phyloP scores from a whole-genome alignment of 176 grass and related monocot genomes.

The Calamus simplicifolius region DNA sequence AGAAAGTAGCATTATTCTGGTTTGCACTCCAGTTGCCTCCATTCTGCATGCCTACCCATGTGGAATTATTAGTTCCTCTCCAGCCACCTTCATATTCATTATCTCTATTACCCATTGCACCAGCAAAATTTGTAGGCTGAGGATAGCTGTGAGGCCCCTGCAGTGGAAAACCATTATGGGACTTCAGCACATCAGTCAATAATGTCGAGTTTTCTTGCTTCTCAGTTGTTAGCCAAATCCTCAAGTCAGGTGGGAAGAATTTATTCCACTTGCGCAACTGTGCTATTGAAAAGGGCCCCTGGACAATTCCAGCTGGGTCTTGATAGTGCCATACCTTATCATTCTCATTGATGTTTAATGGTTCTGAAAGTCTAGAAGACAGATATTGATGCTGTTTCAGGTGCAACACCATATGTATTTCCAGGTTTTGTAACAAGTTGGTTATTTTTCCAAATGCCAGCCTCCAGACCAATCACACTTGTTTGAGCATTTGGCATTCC shows the following conservation, averaged over 20 bases:
- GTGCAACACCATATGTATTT: slow-evolving; percentile 8
- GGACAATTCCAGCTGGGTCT: slow-evolving; percentile 76
- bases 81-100: slow-evolving; percentile 8
- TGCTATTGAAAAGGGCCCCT: slow-evolving; percentile 75
- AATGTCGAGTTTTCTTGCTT: slow-evolving; percentile 69
- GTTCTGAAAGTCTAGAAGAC: slow-evolving; percentile 12
- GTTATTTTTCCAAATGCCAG: slow-evolving; percentile 12
- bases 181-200: slow-evolving; percentile 62
- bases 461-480: slow-evolving; percentile 24
- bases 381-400: slow-evolving; percentile 27
- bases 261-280: slow-evolving; percentile 74
- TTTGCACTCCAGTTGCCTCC: slow-evolving; percentile 25
- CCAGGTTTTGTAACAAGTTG: slow-evolving; percentile 11
- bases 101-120: slow-evolving; percentile 15
- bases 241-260: slow-evolving; percentile 64
- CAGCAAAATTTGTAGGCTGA: slow-evolving; percentile 8
- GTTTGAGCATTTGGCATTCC: slow-evolving; percentile 18
- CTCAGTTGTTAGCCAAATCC: slow-evolving; percentile 84
- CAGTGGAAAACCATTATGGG: slow-evolving; percentile 36
- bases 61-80: slow-evolving; percentile 5
- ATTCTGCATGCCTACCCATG: slow-evolving; percentile 27
- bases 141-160: slow-evolving; percentile 26
- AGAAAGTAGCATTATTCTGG: slow-evolving; percentile 24
- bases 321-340: slow-evolving; percentile 95
- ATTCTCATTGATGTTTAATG: slow-evolving; percentile 37